Percentiles rank a stretch among this genome's conserved stretches.
phyloP scores from a whole-genome alignment of 1,284 basidiomycete species.

The Paramarasmius palmivorus region DNA sequence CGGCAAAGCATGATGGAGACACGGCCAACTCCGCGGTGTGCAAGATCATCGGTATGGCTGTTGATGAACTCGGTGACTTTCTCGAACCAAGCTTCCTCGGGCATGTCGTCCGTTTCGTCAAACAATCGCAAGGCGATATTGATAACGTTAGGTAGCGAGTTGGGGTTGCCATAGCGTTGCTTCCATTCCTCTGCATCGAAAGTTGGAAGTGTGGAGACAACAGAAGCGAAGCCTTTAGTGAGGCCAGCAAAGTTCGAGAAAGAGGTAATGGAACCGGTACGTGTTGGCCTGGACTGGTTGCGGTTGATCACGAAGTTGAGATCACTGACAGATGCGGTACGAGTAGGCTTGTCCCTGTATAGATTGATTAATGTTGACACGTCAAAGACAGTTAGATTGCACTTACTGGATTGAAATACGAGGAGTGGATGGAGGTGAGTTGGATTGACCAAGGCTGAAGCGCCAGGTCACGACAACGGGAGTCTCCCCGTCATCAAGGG shows the following conservation, averaged over 20 bases:
- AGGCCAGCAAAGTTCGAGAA: slow-evolving; percentile 80
- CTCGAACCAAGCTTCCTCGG: slow-evolving; percentile 80
- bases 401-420: slow-evolving; percentile 66
- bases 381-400: background rate
- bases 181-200: slow-evolving; percentile 74
- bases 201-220: slow-evolving; percentile 65
- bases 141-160: slow-evolving; percentile 86
- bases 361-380: slow-evolving; percentile 20
- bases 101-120: slow-evolving; percentile 71
- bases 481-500: slow-evolving; percentile 73
- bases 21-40: slow-evolving; percentile 83
- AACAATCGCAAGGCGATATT: slow-evolving; percentile 91
- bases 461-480: slow-evolving; percentile 88
- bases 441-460: slow-evolving; percentile 88
- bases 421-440: slow-evolving; percentile 85
- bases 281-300: slow-evolving; percentile 83
- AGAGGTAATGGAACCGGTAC: slow-evolving; percentile 87
- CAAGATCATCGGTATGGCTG: slow-evolving; percentile 63
- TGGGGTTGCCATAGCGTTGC: slow-evolving; percentile 73
- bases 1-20: slow-evolving; percentile 93
- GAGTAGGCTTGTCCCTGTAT: slow-evolving; percentile 37
- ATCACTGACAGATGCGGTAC: slow-evolving; percentile 91
- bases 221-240: slow-evolving; percentile 72
- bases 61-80: slow-evolving; percentile 79
- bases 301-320: slow-evolving; percentile 86